Conservation (phyloP, 257 asterid species). For the Penstemon newberryi region DNA sequence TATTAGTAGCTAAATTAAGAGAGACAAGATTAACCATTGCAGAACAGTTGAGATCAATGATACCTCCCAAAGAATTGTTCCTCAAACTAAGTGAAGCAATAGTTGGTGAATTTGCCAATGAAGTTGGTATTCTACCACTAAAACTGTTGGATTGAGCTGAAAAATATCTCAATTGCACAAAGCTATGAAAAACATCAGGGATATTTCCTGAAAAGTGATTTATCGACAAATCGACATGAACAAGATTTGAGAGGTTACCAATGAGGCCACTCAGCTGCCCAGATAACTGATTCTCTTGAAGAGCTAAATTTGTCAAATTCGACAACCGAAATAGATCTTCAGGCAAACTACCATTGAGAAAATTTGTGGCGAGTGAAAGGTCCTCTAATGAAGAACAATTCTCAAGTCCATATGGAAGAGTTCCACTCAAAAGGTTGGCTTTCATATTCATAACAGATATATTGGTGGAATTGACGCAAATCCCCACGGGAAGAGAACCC, state of each 20-base stretch:
- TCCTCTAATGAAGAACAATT: conserved; percentile 54
- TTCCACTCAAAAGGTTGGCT: conserved; percentile 47
- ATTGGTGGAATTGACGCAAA: conserved; percentile 57
- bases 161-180: conserved; percentile 43
- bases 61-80: conserved; percentile 61
- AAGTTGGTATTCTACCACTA: conserved; percentile 52
- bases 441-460: conserved; percentile 44
- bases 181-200: conserved; percentile 60
- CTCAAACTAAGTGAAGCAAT: conserved; percentile 54
- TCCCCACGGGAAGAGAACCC: conserved; percentile 55
- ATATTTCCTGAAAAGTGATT: conserved; percentile 56
- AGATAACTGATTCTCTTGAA: conserved; percentile 58
- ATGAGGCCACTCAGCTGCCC: conserved; percentile 49
- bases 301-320: conserved; percentile 42
- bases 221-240: conserved; percentile 52
- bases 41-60: conserved; percentile 62
- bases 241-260: conserved; percentile 69
- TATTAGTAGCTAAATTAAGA: conserved; percentile 67
- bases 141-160: conserved; percentile 71
- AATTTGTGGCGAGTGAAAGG: conserved; percentile 50
- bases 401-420: conserved; percentile 51
- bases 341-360: conserved; percentile 55
- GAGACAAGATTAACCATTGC: conserved; percentile 71
- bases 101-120: conserved; percentile 62
- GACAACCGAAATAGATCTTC: conserved; percentile 52